Conservation (phyloP, 2,329 filamentous ascomycete species). For the Alternaria infectoria region DNA sequence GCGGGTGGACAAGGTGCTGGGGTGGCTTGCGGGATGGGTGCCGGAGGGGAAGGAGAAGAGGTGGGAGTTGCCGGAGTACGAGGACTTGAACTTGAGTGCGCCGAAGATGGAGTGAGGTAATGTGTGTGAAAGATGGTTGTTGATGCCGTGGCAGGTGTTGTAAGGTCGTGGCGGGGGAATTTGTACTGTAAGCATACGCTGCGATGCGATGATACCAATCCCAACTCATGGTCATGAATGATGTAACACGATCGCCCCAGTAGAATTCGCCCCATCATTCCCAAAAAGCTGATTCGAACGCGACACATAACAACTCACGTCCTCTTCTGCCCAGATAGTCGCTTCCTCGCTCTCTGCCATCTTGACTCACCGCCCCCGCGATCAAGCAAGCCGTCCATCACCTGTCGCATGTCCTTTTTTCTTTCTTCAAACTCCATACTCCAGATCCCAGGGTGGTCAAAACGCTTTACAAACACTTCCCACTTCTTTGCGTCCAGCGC, state of each 20-base stretch:
- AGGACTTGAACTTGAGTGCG: constrained; percentile 18
- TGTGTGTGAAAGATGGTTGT: not conserved
- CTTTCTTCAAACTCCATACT: not conserved
- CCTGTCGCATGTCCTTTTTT: not conserved
- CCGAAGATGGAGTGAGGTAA: not conserved
- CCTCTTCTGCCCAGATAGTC: not conserved
- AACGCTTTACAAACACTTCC: not conserved
- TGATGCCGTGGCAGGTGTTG: not conserved
- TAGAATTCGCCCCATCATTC: not conserved
- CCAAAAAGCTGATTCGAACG: not conserved
- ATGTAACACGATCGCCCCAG: not conserved
- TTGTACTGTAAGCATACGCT: not conserved
- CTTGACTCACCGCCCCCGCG: not conserved
- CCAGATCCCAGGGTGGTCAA: not conserved
- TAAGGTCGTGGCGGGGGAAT: not conserved
- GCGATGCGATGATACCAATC: not conserved
- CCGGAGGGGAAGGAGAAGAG: not conserved
- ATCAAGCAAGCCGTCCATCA: not conserved
- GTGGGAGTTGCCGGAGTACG: constrained; percentile 7
- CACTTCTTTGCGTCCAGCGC: not conserved
- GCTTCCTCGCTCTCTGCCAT: not conserved
- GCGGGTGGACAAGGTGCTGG: not conserved
- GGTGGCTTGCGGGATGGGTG: not conserved
- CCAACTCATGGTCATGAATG: not conserved
- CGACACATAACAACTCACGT: not conserved